Evolutionary conservation across 2,329 filamentous ascomycete genomes (phyloP).

Genomic region (Aspergillus sergii): DNA sequence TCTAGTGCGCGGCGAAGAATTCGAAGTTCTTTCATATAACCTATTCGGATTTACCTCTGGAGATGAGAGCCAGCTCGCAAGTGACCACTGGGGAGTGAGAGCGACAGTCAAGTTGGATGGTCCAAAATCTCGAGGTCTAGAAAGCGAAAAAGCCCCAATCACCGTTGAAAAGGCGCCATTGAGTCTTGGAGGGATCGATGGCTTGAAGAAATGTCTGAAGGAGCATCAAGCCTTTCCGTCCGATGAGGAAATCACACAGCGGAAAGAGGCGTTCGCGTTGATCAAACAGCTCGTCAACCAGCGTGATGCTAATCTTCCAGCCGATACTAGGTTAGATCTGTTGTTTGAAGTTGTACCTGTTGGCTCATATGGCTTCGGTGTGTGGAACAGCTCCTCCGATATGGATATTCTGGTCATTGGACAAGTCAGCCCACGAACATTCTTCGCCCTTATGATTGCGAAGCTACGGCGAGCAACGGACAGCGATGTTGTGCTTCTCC

Average conservation of each 20-base stretch:
- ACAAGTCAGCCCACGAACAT: slow-evolving; percentile 9
- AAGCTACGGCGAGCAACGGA: slow-evolving; percentile 6
- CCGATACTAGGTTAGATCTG: slow-evolving; percentile 1
- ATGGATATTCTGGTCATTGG: slow-evolving; percentile 12
- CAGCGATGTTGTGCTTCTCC: slow-evolving; percentile 3
- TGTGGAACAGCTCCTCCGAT: slow-evolving; percentile 11
- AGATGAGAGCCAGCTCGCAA: not conserved
- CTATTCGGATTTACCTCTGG: not conserved
- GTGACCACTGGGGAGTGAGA: slow-evolving; percentile 11
- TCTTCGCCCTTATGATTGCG: slow-evolving; percentile 9
- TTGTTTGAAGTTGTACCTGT: slow-evolving; percentile 6
- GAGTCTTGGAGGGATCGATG: not conserved
- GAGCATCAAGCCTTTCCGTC: not conserved
- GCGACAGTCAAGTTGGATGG: not conserved
- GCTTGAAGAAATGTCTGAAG: slow-evolving; percentile 2
- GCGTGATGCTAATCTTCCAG: slow-evolving; percentile 6
- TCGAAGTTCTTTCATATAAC: slow-evolving; percentile 1
- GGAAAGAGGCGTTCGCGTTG: not conserved
- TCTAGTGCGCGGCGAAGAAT: not conserved
- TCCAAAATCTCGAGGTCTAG: not conserved
- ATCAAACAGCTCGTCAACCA: slow-evolving; percentile 4
- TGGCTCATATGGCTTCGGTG: slow-evolving; percentile 8
- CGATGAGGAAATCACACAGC: not conserved
- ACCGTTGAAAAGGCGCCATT: not conserved
- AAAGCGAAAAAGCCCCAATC: not conserved